Evolutionary conservation across 2,329 filamentous ascomycete genomes (phyloP).

Genomic region (Calonectria hongkongensis): DNA sequence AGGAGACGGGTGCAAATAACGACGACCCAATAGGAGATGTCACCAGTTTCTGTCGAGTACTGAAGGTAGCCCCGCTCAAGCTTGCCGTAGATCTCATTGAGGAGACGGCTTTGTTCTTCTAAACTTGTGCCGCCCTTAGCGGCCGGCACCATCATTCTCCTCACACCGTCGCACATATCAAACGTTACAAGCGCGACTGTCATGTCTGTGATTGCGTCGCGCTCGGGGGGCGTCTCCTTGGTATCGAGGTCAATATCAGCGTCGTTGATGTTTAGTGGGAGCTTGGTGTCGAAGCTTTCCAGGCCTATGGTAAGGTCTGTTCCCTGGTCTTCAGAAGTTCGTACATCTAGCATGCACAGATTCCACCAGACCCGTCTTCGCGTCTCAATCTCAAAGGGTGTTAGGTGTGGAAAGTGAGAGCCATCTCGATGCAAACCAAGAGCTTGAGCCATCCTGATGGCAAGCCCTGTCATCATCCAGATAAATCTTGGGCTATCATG

Average conservation of each 20-base stretch:
- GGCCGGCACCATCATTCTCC: constrained; percentile 60
- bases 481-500: constrained; percentile 72
- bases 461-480: constrained; percentile 79
- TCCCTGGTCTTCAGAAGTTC: constrained; percentile 76
- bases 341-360: constrained; percentile 75
- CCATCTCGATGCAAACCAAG: constrained; percentile 77
- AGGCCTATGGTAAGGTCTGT: constrained; percentile 68
- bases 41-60: constrained; percentile 57
- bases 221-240: constrained; percentile 66
- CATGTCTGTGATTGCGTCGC: constrained; percentile 73
- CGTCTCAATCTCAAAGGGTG: constrained; percentile 78
- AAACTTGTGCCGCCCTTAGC: constrained; percentile 55
- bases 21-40: constrained; percentile 62
- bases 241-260: constrained; percentile 69
- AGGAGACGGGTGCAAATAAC: constrained; percentile 66
- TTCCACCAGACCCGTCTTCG: constrained; percentile 78
- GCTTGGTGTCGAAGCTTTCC: constrained; percentile 70
- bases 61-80: constrained; percentile 66
- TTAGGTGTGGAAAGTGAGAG: constrained; percentile 68
- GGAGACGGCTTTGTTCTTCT: constrained; percentile 64
- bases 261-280: constrained; percentile 76
- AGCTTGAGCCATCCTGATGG: constrained; percentile 73
- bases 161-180: constrained; percentile 60
- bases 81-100: constrained; percentile 66
- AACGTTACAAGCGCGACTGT: constrained; percentile 63